Evolutionary conservation across 257 asterid genomes (phyloP).

Genomic region (Mitragyna speciosa): DNA sequence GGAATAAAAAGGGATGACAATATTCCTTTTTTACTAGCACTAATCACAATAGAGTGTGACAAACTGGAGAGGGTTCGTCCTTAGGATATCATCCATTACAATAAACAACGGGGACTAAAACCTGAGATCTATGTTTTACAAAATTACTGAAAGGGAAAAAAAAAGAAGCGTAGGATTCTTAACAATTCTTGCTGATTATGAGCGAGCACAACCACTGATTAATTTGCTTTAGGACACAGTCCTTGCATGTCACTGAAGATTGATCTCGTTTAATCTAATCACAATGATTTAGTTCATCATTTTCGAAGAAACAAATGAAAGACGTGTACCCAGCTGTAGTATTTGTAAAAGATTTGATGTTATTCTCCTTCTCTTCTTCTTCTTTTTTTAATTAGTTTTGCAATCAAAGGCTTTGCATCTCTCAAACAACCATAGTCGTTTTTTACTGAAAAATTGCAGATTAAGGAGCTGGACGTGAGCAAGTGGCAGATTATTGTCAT

Average conservation of each 20-base stretch:
- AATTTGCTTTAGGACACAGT: background rate
- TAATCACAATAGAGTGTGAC: background rate
- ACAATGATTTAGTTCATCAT: background rate
- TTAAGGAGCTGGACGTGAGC: background rate
- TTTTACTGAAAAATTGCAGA: background rate
- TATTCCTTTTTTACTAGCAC: background rate
- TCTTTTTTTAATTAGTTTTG: background rate
- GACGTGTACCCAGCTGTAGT: background rate
- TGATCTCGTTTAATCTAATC: background rate
- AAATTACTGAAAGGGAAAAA: background rate
- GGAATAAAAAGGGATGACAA: no score
- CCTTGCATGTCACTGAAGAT: background rate
- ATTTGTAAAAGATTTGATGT: background rate
- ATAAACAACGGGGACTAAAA: no score
- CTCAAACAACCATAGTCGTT: background rate
- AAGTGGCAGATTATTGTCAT: background rate
- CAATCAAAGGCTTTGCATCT: background rate
- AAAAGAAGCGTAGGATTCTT: background rate
- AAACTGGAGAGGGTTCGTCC: background rate
- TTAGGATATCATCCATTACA: no score
- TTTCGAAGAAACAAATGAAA: background rate
- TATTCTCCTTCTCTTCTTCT: background rate
- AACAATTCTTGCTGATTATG: background rate
- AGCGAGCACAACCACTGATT: no score
- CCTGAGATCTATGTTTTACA: background rate